phyloP scores from a whole-genome alignment of 495 filamentous ascomycete genomes.

The Talaromyces borbonicus region DNA sequence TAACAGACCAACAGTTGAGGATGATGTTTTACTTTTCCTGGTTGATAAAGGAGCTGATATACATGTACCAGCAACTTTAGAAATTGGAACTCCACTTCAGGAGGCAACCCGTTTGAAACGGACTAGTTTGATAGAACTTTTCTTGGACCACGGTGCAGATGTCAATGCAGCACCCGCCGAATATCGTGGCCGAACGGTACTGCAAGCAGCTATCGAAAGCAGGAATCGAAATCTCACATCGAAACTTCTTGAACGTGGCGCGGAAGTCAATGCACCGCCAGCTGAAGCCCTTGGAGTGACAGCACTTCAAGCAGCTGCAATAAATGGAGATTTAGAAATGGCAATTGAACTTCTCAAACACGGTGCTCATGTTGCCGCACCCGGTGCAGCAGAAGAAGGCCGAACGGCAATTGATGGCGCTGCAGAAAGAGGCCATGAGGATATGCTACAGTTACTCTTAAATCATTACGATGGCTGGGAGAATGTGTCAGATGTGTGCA shows the following conservation, averaged over 20 bases:
- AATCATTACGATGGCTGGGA: constrained; percentile 14
- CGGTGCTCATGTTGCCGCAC: constrained; percentile 20
- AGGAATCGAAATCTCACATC: constrained; percentile 53
- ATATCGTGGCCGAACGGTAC: constrained; percentile 14
- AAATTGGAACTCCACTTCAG: constrained; percentile 4
- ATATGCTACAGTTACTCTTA: constrained; percentile 33
- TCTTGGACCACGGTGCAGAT: constrained; percentile 9
- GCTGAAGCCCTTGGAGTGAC: constrained; percentile 22
- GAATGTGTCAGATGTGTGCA: constrained; percentile 10
- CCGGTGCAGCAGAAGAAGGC: constrained; percentile 15
- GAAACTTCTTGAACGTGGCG: constrained; percentile 14
- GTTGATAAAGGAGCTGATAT: constrained; percentile 14
- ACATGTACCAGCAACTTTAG: constrained; percentile 8
- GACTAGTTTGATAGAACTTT: background rate
- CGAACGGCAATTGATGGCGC: constrained; percentile 31
- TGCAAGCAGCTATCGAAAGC: constrained; percentile 16
- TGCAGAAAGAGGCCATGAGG: constrained; percentile 29
- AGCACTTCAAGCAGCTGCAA: constrained; percentile 10
- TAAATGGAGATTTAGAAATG: constrained; percentile 12
- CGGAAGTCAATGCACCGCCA: constrained; percentile 52
- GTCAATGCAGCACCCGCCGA: constrained; percentile 16
- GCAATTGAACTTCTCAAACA: constrained; percentile 11
- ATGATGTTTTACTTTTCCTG: constrained; percentile 10
- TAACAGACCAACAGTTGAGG: constrained; percentile 12
- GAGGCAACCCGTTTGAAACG: background rate